Conservation (phyloP, 441 rosid genomes). For the Euphorbia schlechtendalii region DNA sequence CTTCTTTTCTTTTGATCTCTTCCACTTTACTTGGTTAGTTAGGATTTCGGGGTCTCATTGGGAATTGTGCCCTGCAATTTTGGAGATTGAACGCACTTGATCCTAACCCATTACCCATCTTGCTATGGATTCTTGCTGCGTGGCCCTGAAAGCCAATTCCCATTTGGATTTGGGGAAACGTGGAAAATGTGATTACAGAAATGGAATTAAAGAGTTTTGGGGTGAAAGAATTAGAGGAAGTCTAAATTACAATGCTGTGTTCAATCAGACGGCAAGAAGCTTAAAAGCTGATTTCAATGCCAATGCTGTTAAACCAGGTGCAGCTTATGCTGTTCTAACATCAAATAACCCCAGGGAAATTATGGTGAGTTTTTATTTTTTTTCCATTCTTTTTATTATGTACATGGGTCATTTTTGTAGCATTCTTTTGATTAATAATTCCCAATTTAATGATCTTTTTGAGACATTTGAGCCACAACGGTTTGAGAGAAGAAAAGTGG, state of each 20-base stretch:
- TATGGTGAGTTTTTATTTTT: slow-evolving; percentile 34
- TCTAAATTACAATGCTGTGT: slow-evolving; percentile 24
- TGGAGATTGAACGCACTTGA: slow-evolving; percentile 13
- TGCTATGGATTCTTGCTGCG: slow-evolving; percentile 55
- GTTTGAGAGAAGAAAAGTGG: slow-evolving; percentile 50
- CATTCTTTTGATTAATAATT: not conserved
- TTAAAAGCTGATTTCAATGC: slow-evolving; percentile 28
- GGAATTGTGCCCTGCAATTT: slow-evolving; percentile 19
- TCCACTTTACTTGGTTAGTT: slow-evolving; percentile 36
- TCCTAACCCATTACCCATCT: slow-evolving; percentile 11
- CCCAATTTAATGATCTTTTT: not conserved
- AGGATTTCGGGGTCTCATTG: slow-evolving; percentile 9
- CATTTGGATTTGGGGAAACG: slow-evolving; percentile 21
- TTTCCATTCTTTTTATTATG: slow-evolving; percentile 2
- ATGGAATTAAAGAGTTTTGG: slow-evolving; percentile 39
- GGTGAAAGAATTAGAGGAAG: slow-evolving; percentile 56
- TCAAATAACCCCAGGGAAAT: slow-evolving; percentile 44
- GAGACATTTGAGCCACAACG: slow-evolving; percentile 44
- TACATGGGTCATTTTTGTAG: not conserved
- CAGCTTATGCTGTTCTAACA: slow-evolving; percentile 47
- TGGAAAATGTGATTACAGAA: slow-evolving; percentile 24
- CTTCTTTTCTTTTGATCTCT: slow-evolving; percentile 24
- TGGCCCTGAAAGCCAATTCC: slow-evolving; percentile 30
- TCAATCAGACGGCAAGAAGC: slow-evolving; percentile 26
- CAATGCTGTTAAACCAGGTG: slow-evolving; percentile 38